A percentile compares a stretch with the other conserved stretches of the same genome.
Conservation (phyloP, 805 yeast genomes). For the Ogataea paraovalis region DNA sequence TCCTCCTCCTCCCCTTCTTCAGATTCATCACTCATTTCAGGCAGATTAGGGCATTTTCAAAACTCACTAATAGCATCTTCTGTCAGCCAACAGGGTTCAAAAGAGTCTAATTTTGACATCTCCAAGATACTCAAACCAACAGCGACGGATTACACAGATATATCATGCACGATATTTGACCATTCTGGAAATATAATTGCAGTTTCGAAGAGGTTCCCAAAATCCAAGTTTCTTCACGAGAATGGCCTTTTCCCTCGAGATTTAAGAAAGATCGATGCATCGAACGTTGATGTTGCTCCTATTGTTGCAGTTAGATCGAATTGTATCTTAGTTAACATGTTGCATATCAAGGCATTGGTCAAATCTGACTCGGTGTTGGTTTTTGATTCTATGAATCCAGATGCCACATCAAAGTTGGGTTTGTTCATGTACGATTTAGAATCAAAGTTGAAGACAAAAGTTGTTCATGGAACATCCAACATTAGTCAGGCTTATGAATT, state of each 20-base stretch:
- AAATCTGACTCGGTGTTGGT: slow-evolving; percentile 74
- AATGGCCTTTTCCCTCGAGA: slow-evolving; percentile 83
- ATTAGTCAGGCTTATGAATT: slow-evolving; percentile 66
- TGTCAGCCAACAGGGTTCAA: too few species aligned
- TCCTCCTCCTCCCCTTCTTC: neutral
- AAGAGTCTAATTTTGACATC: slow-evolving; percentile 1
- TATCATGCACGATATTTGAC: slow-evolving; percentile 83
- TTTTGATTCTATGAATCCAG: slow-evolving; percentile 66
- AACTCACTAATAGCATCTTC: neutral
- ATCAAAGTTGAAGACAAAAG: slow-evolving; percentile 51
- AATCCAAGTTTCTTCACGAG: slow-evolving; percentile 63
- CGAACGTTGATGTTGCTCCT: slow-evolving; percentile 80
- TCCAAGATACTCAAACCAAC: slow-evolving; percentile 36
- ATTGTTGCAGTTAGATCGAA: slow-evolving; percentile 74
- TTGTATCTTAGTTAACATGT: slow-evolving; percentile 74
- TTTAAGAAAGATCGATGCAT: slow-evolving; percentile 74
- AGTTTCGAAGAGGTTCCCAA: slow-evolving; percentile 68
- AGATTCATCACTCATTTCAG: neutral
- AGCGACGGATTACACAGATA: slow-evolving; percentile 45
- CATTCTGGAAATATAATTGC: slow-evolving; percentile 61
- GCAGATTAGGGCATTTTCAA: neutral
- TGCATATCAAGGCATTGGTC: slow-evolving; percentile 88
- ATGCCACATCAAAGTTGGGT: slow-evolving; percentile 69
- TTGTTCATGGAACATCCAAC: slow-evolving; percentile 25
- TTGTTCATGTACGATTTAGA: slow-evolving; percentile 82